Evolutionary conservation across 495 filamentous ascomycete genomes (phyloP).

Genomic region (Xylaria telfairii): DNA sequence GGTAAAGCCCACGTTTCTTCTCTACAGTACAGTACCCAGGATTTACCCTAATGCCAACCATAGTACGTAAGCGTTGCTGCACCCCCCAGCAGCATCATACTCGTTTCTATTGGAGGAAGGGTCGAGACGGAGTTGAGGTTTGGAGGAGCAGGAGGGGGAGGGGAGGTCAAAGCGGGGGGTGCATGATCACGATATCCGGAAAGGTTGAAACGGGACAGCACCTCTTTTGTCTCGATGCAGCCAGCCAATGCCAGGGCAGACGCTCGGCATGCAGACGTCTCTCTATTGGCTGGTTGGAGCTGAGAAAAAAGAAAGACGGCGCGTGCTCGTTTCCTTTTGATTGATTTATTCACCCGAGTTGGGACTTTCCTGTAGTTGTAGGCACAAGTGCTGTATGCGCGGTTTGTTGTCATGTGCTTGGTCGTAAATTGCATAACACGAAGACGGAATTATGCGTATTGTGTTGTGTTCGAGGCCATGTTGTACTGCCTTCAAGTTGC

Average conservation of each 20-base stretch:
- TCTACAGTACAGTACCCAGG: too few species aligned
- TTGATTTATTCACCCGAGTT: neutral
- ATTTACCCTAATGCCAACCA: neutral
- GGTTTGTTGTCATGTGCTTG: neutral
- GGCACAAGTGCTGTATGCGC: neutral
- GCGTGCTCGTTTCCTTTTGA: neutral
- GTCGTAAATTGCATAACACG: neutral
- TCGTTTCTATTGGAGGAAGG: neutral
- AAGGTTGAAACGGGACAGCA: neutral
- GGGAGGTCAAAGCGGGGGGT: slow-evolving; percentile 18
- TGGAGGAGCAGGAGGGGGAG: neutral
- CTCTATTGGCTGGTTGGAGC: neutral
- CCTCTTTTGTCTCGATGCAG: neutral
- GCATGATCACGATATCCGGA: slow-evolving; percentile 7
- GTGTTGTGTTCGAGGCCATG: too few species aligned
- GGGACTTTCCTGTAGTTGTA: neutral
- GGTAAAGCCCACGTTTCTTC: neutral
- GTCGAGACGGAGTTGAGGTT: neutral
- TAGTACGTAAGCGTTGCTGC: neutral
- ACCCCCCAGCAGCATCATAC: neutral
- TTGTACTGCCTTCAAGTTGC: too few species aligned
- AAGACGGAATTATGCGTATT: too few species aligned
- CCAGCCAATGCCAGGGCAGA: neutral
- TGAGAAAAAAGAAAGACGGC: neutral
- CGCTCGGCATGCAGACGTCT: neutral